These are phyloP conservation scores for Paramecium caudatum DNA, from an alignment of 73 alveolate genomes.

Conservation along the genomic window DNA sequence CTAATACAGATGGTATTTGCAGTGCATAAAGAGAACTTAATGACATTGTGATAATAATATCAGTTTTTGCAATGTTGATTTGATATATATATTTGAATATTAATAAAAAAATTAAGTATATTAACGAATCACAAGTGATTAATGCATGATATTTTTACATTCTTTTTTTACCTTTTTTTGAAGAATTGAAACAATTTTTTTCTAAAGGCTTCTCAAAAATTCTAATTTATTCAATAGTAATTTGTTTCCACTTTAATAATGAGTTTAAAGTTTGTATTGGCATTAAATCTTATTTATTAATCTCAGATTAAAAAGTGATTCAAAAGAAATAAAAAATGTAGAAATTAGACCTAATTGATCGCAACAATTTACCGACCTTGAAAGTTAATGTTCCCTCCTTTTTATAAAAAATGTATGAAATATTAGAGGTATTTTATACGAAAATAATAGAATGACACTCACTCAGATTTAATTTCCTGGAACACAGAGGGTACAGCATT, in stretches of 20 bases:
- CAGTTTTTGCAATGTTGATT: constrained; percentile 85
- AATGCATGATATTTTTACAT: no score
- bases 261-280: no score
- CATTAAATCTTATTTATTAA: no score
- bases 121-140: no score
- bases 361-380: neutral
- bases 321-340: no score
- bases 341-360: no score
- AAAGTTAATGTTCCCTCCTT: constrained; percentile 64
- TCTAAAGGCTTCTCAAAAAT: no score
- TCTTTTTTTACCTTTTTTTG: no score
- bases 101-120: neutral
- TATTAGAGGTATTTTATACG: constrained; percentile 40
- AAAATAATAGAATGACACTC: neutral
- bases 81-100: constrained; percentile 53
- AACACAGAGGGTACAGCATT: constrained; percentile 57
- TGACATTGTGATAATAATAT: constrained; percentile 76
- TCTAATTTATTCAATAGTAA: no score
- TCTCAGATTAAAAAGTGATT: no score
- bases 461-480: constrained; percentile 35
- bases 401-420: constrained; percentile 48
- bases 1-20: constrained; percentile 73
- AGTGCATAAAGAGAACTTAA: constrained; percentile 63
- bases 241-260: no score
- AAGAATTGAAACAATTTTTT: no score